Base-by-base conservation (phyloP, 495 filamentous ascomycete genomes). In the Ramalina peruviana region DNA sequence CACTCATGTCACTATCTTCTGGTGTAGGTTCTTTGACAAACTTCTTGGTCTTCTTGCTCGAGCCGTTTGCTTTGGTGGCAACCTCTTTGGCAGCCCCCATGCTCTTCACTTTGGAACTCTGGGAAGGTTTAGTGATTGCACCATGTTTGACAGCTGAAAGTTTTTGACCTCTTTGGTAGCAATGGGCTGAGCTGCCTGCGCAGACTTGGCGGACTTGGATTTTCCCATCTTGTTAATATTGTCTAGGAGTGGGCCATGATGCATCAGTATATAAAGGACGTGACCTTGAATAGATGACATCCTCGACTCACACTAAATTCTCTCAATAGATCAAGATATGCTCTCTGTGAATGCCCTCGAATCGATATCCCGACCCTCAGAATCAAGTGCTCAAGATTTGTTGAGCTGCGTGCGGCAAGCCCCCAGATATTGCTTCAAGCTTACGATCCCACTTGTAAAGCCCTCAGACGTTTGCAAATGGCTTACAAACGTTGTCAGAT, bases 71-170 rank as follows among this genome's bases (percentile, higher is more conserved):
- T 65, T 75, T 73, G 45, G 62, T 43, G 40, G 64, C 67, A 17
- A 67, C 55, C 49, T 72, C 65, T 46, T 62, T 60, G 50, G 72
- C 70, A 46, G 72, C 58, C 54, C 67, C 60, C 62, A 73, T 73
- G 69, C 67, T 70, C 67, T 73, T 73, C 48, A 69, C 51, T 57
- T 72, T 69, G 36, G 69, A 65, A 25, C 53, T 59, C 64, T 69
- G 62, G 52, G 70, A 62, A 43, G 68, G 53, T 66, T 75, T 75
- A 64, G 64, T 65, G 50, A 75, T 65, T 46, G 68, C 71, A 55
- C 68, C 62, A 58, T 69, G 64, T 66, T 74, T 75, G 67, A 72
- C 72, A 64, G 73, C 73, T 63, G 58, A 66, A 57, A 74, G 46
- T 56, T 62, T 66, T 74, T 74, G 65, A 63, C 62, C 30, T 33